Conservation (phyloP, 2,329 filamentous ascomycete species). For the Penicillium sp. region DNA sequence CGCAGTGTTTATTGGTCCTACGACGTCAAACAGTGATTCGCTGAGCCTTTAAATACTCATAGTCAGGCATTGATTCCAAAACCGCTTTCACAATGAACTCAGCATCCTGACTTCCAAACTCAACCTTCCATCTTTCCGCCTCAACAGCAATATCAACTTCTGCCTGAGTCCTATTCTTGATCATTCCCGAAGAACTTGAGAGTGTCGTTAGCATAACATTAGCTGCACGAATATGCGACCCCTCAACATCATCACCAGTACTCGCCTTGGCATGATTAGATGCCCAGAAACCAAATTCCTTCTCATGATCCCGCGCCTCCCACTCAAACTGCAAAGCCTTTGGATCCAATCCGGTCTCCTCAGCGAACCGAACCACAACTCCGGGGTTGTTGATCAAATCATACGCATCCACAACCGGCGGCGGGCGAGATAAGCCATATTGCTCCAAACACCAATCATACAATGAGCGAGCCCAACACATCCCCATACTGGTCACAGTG, state of each 20-base stretch:
- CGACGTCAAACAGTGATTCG: conserved; percentile 11
- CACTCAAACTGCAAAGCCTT: conserved; percentile 33
- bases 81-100: conserved; percentile 28
- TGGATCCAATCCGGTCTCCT: conserved; percentile 35
- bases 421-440: conserved; percentile 16
- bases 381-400: conserved; percentile 37
- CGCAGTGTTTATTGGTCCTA: no score
- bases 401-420: conserved; percentile 39
- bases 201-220: conserved; percentile 31
- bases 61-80: conserved; percentile 39
- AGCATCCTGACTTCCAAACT: conserved; percentile 33
- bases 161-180: conserved; percentile 30
- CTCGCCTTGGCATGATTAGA: neutral
- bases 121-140: conserved; percentile 35
- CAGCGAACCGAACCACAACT: conserved; percentile 30
- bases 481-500: conserved; percentile 25
- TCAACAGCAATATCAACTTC: conserved; percentile 36
- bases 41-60: conserved; percentile 37
- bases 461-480: conserved; percentile 33
- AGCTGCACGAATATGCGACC: neutral
- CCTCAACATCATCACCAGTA: neutral
- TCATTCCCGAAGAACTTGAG: conserved; percentile 32
- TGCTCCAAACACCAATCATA: conserved; percentile 38
- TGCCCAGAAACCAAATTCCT: neutral
- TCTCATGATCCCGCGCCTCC: conserved; percentile 7